Evolutionary conservation across 345 rosid genomes (phyloP).

Genomic region (Firmiana major): DNA sequence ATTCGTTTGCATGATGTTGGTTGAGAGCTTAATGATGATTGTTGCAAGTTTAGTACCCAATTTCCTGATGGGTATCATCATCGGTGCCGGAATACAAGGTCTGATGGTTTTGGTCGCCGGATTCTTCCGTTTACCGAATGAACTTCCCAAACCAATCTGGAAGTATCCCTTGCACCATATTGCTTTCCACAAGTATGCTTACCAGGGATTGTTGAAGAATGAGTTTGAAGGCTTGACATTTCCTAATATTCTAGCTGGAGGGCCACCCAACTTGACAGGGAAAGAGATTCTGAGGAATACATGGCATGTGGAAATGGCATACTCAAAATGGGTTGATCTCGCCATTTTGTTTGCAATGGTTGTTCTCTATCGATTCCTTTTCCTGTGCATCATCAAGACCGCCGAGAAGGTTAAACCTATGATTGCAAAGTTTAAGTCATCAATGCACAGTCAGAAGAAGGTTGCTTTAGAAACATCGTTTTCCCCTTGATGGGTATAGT

Average conservation of each 20-base stretch:
- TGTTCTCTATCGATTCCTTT: conserved; percentile 30
- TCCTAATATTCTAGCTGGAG: neutral
- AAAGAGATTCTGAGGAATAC: conserved; percentile 31
- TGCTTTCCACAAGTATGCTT: conserved; percentile 42
- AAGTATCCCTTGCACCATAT: conserved; percentile 47
- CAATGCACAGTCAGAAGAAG: too few species aligned
- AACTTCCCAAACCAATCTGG: conserved; percentile 39
- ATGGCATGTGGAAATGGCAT: conserved; percentile 44
- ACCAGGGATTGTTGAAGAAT: conserved; percentile 50
- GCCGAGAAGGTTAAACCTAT: conserved; percentile 29
- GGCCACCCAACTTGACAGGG: conserved; percentile 8
- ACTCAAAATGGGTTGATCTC: conserved; percentile 54
- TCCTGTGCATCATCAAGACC: conserved; percentile 30
- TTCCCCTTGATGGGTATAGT: too few species aligned
- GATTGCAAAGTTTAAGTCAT: neutral
- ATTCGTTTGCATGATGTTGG: conserved; percentile 42
- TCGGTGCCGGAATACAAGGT: conserved; percentile 53
- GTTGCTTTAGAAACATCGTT: too few species aligned
- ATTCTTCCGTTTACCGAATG: conserved; percentile 45
- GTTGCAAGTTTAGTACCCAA: conserved; percentile 49
- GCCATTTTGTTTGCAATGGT: conserved; percentile 40
- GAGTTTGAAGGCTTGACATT: conserved; percentile 45
- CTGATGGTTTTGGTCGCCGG: conserved; percentile 47
- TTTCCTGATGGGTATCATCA: conserved; percentile 49
- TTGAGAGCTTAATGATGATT: conserved; percentile 58